Percentiles rank a stretch among this genome's conserved stretches.
phyloP scores from a whole-genome alignment of 257 asterid species.

The Nicotiana benthamiana region DNA sequence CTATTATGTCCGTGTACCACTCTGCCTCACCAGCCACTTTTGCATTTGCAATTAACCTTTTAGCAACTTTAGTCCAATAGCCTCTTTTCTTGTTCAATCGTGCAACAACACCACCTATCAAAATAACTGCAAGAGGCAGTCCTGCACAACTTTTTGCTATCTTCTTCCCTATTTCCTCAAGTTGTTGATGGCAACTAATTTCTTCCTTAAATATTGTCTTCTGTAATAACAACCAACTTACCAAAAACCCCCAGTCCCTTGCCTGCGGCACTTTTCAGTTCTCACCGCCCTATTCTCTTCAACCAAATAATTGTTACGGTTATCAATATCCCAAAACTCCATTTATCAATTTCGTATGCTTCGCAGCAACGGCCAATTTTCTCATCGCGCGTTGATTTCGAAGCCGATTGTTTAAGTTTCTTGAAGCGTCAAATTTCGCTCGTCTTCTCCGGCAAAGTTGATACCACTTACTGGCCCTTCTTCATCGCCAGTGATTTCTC shows the following conservation, averaged over 20 bases:
- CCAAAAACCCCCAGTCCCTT: neutral
- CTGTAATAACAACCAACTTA: constrained; percentile 7
- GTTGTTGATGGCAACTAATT: neutral
- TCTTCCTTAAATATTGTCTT: neutral
- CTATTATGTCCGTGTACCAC: neutral
- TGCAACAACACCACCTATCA: constrained; percentile 5
- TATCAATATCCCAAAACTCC: neutral
- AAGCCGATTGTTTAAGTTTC: too few relatives aligned
- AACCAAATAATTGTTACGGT: neutral
- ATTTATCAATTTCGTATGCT: neutral
- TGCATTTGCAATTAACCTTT: neutral
- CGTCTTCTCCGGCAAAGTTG: too few relatives aligned
- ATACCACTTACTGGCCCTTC: too few relatives aligned
- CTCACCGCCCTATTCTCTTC: neutral
- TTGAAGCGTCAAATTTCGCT: too few relatives aligned
- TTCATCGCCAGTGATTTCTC: too few relatives aligned
- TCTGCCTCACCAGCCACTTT: neutral
- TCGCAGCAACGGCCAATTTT: neutral
- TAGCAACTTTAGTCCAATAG: constrained; percentile 3
- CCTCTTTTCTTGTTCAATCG: neutral
- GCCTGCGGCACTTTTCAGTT: neutral
- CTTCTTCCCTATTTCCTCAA: neutral
- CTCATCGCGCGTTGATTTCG: too few relatives aligned
- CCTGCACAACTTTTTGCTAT: constrained; percentile 8
- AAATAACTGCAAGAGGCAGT: constrained; percentile 1